Evolutionary conservation across 306 rosid genomes (phyloP).

Genomic region (Trifolium repens): DNA sequence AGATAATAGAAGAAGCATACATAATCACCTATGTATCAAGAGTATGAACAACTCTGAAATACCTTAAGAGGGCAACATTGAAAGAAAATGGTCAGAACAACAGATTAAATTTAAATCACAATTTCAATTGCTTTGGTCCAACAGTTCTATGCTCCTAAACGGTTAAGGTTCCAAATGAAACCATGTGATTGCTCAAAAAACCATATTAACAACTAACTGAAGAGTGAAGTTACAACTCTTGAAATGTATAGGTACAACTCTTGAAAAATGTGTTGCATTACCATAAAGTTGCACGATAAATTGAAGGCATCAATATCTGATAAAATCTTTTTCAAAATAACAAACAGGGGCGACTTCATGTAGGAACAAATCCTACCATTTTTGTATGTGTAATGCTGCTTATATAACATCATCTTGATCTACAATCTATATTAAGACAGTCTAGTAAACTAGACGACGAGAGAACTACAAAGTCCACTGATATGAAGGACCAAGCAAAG

Average conservation of each 20-base stretch:
- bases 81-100: not conserved
- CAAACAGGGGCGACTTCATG: not conserved
- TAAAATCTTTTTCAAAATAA: conserved; percentile 7
- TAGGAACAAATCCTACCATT: not conserved
- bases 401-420: conserved; percentile 27
- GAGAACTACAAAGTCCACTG: conserved; percentile 14
- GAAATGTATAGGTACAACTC: not conserved
- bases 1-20: not conserved
- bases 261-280: conserved; percentile 6
- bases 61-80: not conserved
- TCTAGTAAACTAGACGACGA: conserved; percentile 14
- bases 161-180: not conserved
- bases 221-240: too few relatives aligned
- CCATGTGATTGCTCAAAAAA: not conserved
- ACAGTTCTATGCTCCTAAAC: not conserved
- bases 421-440: conserved; percentile 10
- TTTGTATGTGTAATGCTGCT: not conserved
- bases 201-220: not conserved
- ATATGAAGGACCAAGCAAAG: conserved; percentile 14
- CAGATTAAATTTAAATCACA: not conserved
- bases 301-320: conserved; percentile 11
- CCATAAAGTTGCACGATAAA: not conserved
- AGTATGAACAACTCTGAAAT: not conserved
- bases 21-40: not conserved
- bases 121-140: not conserved